Base-by-base conservation (phyloP, 768 basidiomycete species). In the Suillus weaverae region DNA sequence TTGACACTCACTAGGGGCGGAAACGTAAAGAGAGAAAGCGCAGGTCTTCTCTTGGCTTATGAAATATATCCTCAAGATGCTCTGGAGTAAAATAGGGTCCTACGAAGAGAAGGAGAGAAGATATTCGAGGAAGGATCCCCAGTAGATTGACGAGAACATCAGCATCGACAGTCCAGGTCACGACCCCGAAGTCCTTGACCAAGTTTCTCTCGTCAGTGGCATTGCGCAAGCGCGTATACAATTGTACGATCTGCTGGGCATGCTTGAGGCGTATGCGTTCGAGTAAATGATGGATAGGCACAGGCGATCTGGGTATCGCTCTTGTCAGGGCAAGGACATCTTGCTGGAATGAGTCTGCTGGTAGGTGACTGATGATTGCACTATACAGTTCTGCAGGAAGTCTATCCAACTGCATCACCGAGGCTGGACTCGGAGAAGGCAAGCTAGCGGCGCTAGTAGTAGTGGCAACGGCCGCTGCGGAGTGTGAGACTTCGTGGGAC, bases 41-140 rank as follows among this genome's bases (percentile, higher is more conserved):
- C 67, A 97, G 69, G 0, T 67, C 70, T 14, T 74, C 70, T 61
- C 84, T 78, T 5, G 88, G 85, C 35, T 79, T 75, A 62, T 80
- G 72, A 64, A 90, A 81, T 39, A 95, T 80, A 60, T 89, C 88
- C 66, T 89, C 88, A 60, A 95, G 73, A 74, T 94, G 91, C 68
- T 95, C 93, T 2, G 94, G 94, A 0, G 87, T 74, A 73, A 94
- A 94, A 46, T 75, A 82, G 0, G 92, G 87, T 0, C 95, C 95
- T 66, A 96, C 81, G 74, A 86, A 87, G 59, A 97, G 73, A 32
- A 73, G 77, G 66, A 97, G 72, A 8, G 77, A 76, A 32, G 74
- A 72, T 22, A 92, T 67, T 22, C 78, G 75, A 2, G 86, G 81
- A 10, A 95, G 77, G 41, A 89, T 76, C 26, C 77, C 73, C 22